Percentiles rank a stretch among this genome's conserved stretches.
phyloP scores from a whole-genome alignment of 495 filamentous ascomycete species.

The Cercophora sp. region DNA sequence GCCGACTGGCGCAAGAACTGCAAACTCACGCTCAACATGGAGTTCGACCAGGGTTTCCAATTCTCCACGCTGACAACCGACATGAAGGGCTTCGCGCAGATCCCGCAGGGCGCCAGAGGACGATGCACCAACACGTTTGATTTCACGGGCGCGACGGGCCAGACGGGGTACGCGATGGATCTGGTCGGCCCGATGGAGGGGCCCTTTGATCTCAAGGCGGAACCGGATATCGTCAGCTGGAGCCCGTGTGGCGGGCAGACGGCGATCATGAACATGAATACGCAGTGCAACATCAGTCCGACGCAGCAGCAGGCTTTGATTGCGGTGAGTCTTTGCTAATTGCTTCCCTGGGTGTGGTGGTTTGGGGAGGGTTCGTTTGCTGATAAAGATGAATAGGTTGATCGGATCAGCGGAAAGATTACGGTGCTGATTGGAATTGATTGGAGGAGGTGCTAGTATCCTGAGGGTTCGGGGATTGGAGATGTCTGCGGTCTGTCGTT shows the following conservation, averaged over 20 bases:
- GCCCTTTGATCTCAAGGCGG: constrained; percentile 1
- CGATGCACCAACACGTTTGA: constrained; percentile 4
- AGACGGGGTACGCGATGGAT: neutral
- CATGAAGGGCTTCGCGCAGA: neutral
- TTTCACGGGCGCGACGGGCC: neutral
- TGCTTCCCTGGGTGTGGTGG: too few relatives aligned
- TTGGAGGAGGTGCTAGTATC: constrained; percentile 18
- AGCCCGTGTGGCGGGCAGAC: constrained; percentile 2
- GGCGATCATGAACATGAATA: constrained; percentile 3
- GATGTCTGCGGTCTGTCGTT: too few relatives aligned
- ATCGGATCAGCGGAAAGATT: constrained; percentile 24
- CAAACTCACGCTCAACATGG: constrained; percentile 8
- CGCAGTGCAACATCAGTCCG: constrained; percentile 1
- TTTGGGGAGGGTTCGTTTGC: too few relatives aligned
- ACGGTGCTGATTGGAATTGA: constrained; percentile 21
- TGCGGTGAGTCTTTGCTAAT: neutral
- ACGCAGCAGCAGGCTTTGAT: constrained; percentile 4
- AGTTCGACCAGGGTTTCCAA: constrained; percentile 5
- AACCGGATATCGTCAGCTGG: constrained; percentile 2
- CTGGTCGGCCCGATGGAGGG: neutral
- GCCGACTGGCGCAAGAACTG: constrained; percentile 9
- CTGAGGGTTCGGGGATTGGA: too few relatives aligned
- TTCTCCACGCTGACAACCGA: neutral
- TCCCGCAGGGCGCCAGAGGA: neutral
- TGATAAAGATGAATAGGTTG: too few relatives aligned